Percentiles rank a stretch among this genome's conserved stretches.
Evolutionary conservation across 441 rosid genomes (phyloP).

Genomic region (Corymbia citriodora): DNA sequence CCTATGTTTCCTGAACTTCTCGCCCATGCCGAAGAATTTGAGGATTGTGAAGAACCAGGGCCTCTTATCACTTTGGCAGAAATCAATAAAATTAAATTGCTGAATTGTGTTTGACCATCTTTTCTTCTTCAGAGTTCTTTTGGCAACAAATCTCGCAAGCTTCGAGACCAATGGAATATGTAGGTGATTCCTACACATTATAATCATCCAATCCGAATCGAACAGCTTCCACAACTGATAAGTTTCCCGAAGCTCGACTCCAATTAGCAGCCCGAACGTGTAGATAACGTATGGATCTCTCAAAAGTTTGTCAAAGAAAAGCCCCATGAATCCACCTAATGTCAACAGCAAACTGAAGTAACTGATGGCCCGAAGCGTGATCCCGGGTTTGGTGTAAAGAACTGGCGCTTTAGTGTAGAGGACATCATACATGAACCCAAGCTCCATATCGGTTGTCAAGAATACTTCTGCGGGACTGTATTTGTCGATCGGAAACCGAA

Average conservation of each 20-base stretch:
- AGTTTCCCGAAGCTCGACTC: background rate
- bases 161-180: no score
- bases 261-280: background rate
- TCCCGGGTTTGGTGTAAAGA: background rate
- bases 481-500: no score
- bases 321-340: background rate
- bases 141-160: no score
- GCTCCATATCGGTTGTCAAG: background rate
- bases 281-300: background rate
- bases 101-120: background rate
- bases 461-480: background rate
- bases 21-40: background rate
- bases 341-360: background rate
- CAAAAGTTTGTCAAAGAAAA: background rate
- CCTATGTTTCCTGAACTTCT: background rate
- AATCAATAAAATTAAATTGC: background rate
- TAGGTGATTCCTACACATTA: no score
- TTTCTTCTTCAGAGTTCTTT: background rate
- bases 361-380: background rate
- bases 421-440: background rate
- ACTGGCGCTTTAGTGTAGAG: conserved; percentile 4
- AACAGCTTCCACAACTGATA: background rate
- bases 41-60: background rate
- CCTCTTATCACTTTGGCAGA: background rate
- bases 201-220: background rate